Base-by-base conservation (phyloP, 192 early-diverging fungal species). In the Umbelopsis sp. region DNA sequence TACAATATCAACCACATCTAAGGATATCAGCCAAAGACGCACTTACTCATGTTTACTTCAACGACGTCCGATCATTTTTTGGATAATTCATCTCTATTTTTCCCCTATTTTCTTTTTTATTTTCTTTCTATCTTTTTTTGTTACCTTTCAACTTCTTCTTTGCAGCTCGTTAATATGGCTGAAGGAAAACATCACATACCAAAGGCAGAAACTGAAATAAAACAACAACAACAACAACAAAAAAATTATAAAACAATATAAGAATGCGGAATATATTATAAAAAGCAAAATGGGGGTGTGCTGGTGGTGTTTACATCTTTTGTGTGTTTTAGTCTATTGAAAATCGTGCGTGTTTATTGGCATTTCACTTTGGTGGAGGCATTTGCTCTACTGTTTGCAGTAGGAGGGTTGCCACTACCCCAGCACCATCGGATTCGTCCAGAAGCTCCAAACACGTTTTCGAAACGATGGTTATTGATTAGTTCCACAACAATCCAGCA, bases 1-100 rank as follows among this genome's bases (percentile, higher is more conserved):
- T 92, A 58, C 88, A 87, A 68, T 93, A 92, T 70, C 88, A 94
- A 61, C 92, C 91, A 45, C 80, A 89, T 12, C 65, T 79, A 46
- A 75, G 89, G 22, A 89, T 91, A 44, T 79, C 85, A 27, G 89
- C 88, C 27, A 86, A 87, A 70, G 86, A 91, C 45, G 89, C 89
- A 10, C 67, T 91, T 23, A 80, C 78, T 52, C 89, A 91, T 80
- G 67, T 78, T 58, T 90, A 87, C 71, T 89, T 89, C 71, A 74
- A 81, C 33, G 85, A 90, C n/a, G 55, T 80, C 27, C 27, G 65
- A 50, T 68, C 67, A 35, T 68, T 68, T 49, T 61, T 61, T 61
- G 55, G 55, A 37, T 61, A 61, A 30, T 61, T 41, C 37, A 61
- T 35, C 25, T 11, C 55, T 25, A 7, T 61, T 9, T 52, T 52